Base-by-base conservation (phyloP, 768 basidiomycete genomes). In the Scleroderma bovista region DNA sequence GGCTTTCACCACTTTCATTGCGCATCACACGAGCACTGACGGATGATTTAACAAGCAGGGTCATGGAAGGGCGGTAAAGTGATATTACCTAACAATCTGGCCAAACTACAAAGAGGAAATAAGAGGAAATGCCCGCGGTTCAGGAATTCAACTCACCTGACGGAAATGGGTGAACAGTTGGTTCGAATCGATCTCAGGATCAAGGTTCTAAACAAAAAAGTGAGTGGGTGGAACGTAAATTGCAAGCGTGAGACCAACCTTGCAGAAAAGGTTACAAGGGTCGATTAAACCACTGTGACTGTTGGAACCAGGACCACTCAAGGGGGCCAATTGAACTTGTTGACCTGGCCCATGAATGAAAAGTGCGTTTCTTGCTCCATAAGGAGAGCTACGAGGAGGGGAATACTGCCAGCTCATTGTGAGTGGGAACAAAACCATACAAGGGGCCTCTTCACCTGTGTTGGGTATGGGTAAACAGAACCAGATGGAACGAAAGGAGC, bases 11-110 rank as follows among this genome's bases (percentile, higher is more conserved):
- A 51, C 54, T 69, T 60, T 93, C 91, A 57, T 88, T 90, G 20
- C 88, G 81, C 93, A 94, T 93, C 37, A 94, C 91, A 51, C 92
- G 84, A 40, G 93, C 93, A 69, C 90, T 91, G 47, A n/a, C 32
- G 39, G 19, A 20, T 10, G 6, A 33, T 57, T 37, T 34, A 39
- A 32, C 26, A n/a, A 9, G 19, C 24, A 48, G 15, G 16, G 12
- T 24, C 41, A 23, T 43, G 22, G 19, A 16, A 17, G 31, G 24
- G 23, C 13, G 17, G 15, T 31, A 12, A 33, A 40, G 34, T n/a
- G 39, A 34, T 60, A 5, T 58, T 74, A 88, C 84, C 88, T 93
- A 54, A 93, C 88, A 55, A 94, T 93, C 69, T 86, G 82, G 36
- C 93, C 93, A 65, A 83, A 95, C 86, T 92, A 57, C 15, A 52